phyloP scores from a whole-genome alignment of 2,329 filamentous ascomycete genomes.

The Elsinoe australis region DNA sequence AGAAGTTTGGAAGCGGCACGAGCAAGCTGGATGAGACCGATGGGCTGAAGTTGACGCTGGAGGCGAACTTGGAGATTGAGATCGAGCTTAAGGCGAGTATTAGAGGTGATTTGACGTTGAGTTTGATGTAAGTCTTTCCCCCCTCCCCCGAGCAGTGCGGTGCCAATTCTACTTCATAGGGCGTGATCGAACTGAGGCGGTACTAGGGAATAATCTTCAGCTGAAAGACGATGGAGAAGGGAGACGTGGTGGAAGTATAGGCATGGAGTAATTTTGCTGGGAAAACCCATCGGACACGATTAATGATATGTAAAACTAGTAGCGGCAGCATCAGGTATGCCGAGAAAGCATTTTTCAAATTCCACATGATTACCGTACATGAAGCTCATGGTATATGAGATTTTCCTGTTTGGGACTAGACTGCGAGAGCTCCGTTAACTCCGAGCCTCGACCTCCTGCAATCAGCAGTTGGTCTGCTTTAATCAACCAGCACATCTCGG shows the following conservation, averaged over 20 bases:
- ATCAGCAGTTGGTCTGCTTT: no score
- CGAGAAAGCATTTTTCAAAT: not conserved
- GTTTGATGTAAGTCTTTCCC: slow-evolving; percentile 61
- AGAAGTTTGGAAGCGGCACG: slow-evolving; percentile 19
- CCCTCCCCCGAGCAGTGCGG: slow-evolving; percentile 13
- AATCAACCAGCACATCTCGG: no score
- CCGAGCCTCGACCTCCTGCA: not conserved
- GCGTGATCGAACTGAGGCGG: slow-evolving; percentile 11
- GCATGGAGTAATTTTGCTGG: slow-evolving; percentile 4
- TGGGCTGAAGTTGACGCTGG: slow-evolving; percentile 63
- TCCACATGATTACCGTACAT: no score
- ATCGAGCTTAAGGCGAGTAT: slow-evolving; percentile 81
- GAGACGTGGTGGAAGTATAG: not conserved
- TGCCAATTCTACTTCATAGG: slow-evolving; percentile 15
- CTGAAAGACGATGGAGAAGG: not conserved
- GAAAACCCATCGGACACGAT: slow-evolving; percentile 1
- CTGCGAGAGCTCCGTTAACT: no score
- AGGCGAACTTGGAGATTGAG: slow-evolving; percentile 74
- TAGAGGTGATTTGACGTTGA: slow-evolving; percentile 73
- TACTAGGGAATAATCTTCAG: slow-evolving; percentile 3
- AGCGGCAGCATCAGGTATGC: slow-evolving; percentile 1
- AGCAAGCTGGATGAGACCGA: slow-evolving; percentile 48
- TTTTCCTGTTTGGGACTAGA: not conserved
- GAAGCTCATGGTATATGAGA: not conserved
- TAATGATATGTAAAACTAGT: slow-evolving; percentile 13